Percentiles rank a stretch among this genome's conserved stretches.
Evolutionary conservation across 2,329 filamentous ascomycete species (phyloP).

Genomic region (Didymella pomorum): DNA sequence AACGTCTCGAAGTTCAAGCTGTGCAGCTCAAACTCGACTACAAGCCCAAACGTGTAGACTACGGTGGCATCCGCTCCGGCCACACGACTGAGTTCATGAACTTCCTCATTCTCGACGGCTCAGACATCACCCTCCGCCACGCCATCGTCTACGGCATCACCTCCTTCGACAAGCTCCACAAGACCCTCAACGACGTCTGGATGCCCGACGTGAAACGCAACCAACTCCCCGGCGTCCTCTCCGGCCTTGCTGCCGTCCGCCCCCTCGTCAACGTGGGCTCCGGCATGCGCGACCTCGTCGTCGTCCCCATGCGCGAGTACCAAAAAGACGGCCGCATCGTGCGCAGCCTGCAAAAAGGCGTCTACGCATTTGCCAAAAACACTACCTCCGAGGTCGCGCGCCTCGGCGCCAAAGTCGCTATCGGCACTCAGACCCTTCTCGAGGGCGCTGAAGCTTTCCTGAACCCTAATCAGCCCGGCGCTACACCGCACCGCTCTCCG

Average conservation of each 20-base stretch:
- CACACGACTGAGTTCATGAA: conserved; percentile 99
- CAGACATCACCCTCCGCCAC: conserved; percentile 84
- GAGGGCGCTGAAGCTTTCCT: conserved; percentile 87
- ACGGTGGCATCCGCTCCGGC: conserved; percentile 88
- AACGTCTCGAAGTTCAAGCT: conserved; percentile 85
- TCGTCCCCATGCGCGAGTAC: conserved; percentile 91
- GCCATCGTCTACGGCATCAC: conserved; percentile 91
- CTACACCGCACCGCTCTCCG: conserved; percentile 38
- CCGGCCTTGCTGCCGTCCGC: conserved; percentile 87
- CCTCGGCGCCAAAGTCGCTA: conserved; percentile 89
- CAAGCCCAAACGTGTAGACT: conserved; percentile 98
- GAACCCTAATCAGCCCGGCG: conserved; percentile 44
- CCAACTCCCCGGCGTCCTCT: conserved; percentile 87
- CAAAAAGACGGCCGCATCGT: conserved; percentile 92
- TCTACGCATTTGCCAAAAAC: conserved; percentile 86
- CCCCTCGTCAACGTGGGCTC: conserved; percentile 90
- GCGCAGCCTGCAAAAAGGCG: conserved; percentile 90
- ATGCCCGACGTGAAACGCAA: conserved; percentile 90
- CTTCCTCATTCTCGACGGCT: conserved; percentile 89
- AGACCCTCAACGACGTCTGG: conserved; percentile 95
- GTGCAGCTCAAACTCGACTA: conserved; percentile 91
- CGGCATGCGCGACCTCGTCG: conserved; percentile 84
- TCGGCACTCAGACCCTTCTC: conserved; percentile 92
- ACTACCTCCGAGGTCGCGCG: conserved; percentile 95
- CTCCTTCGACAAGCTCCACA: conserved; percentile 88